Conservation (phyloP, 2,329 filamentous ascomycete genomes). For the Aspergillus sp. region DNA sequence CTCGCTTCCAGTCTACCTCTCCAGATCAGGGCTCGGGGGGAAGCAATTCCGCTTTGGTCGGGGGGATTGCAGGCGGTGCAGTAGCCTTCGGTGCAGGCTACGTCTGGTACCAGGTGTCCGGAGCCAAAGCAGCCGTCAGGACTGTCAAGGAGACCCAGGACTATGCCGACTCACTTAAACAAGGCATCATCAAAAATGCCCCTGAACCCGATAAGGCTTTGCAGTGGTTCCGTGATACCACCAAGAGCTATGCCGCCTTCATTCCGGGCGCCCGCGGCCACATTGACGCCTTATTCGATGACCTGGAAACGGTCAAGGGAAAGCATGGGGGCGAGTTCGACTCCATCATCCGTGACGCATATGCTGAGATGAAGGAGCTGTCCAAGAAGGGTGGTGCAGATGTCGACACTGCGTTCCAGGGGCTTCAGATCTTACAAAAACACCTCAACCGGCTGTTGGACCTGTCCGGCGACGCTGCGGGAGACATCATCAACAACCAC, state of each 20-base stretch:
- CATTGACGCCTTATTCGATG: conserved; percentile 68
- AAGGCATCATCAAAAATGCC: conserved; percentile 61
- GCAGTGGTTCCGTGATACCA: conserved; percentile 63
- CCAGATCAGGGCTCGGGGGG: conserved; percentile 22
- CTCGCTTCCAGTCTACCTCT: conserved; percentile 31
- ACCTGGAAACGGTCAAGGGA: conserved; percentile 65
- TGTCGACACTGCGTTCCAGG: conserved; percentile 61
- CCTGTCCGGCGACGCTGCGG: conserved; percentile 62
- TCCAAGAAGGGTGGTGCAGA: conserved; percentile 60
- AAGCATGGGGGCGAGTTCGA: conserved; percentile 71
- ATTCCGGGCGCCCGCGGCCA: conserved; percentile 69
- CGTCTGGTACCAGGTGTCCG: conserved; percentile 55
- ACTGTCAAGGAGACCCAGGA: conserved; percentile 57
- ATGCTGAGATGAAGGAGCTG: conserved; percentile 64
- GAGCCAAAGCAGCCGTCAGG: conserved; percentile 48
- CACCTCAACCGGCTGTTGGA: conserved; percentile 59
- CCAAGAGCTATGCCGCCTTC: conserved; percentile 68
- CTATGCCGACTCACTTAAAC: conserved; percentile 60
- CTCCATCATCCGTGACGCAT: conserved; percentile 65
- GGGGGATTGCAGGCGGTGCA: conserved; percentile 51
- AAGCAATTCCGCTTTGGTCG: conserved; percentile 39
- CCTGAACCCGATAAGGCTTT: conserved; percentile 68
- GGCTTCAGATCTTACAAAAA: conserved; percentile 63
- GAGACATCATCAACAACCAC: conserved; percentile 70
- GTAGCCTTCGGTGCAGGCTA: conserved; percentile 51